Base-by-base conservation (phyloP, 2,329 filamentous ascomycete genomes). In the Penicillium freii region DNA sequence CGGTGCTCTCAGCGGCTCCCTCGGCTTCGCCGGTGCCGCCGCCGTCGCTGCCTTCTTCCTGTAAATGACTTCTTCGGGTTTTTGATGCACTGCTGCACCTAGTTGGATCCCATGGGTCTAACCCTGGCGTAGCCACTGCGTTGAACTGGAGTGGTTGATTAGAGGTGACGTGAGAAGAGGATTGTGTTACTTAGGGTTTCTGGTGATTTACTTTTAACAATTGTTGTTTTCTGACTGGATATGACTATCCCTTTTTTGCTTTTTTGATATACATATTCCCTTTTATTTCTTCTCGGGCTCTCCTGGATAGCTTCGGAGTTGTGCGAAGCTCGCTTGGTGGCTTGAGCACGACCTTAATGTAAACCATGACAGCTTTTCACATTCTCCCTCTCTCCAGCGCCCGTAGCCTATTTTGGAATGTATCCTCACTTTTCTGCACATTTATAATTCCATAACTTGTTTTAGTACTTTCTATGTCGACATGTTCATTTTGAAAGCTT, bases 31-130 rank as follows among this genome's bases (percentile, higher is more conserved):
- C 44, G 69, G 69, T 64, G 60, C 51, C 21, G 68, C 68, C 48
- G 69, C 69, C 56, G 62, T 57, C 27, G 68, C 67, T 11, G 69
- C 69, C 56, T 67, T 69, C 68, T 59, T 72, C 66, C 61, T 72
- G 51, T 72, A 72, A 69, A 67, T 69, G 56, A 65, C 43, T 53
- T 51, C 58, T 56, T 62, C 38, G 46, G 39, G 17, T 55, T 29
- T 38, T 21, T 59, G 52, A 61, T 60, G 58, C 59, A 46, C 40
- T 52, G 33, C 45, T 60, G 17, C n/a, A 40, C 47, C 52, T 57
- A 49, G 33, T 42, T 52, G 21, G 51, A 38, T 50, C 54, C 43
- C 10, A 23, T 27, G 52, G 51, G 39, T 42, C 33, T 57, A 33
- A 33, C 42, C 23, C 17, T 42, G 34, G 31, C 40, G 43, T 43